Conservation (phyloP, 2,329 filamentous ascomycete species). For the Trichoderma aggressivum region DNA sequence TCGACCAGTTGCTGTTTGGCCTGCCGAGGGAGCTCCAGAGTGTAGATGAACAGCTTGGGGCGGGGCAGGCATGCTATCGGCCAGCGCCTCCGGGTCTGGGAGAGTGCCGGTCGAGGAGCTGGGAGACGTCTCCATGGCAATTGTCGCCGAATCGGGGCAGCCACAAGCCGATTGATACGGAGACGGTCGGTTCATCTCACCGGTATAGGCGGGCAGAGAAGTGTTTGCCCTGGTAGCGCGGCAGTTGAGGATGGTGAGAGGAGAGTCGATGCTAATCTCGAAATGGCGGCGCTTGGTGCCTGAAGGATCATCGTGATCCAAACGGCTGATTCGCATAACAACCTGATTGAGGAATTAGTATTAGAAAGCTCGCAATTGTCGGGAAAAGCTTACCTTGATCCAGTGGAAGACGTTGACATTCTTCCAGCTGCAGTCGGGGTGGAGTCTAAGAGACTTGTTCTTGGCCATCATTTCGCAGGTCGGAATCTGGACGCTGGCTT, state of each 20-base stretch:
- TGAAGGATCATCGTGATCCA: constrained; percentile 71
- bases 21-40: constrained; percentile 21
- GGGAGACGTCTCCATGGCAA: constrained; percentile 61
- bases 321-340: constrained; percentile 84
- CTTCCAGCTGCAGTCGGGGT: constrained; percentile 90
- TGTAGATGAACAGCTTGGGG: constrained; percentile 57
- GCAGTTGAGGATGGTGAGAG: constrained; percentile 89
- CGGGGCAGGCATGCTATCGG: constrained; percentile 39
- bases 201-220: constrained; percentile 72
- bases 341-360: constrained; percentile 52
- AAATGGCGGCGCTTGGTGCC: constrained; percentile 78
- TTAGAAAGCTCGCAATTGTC: neutral
- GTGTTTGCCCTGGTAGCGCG: constrained; percentile 91
- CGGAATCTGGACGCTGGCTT: constrained; percentile 88
- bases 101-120: constrained; percentile 57
- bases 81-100: constrained; percentile 36
- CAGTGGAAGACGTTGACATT: constrained; percentile 94
- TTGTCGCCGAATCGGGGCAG: constrained; percentile 51
- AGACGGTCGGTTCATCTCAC: constrained; percentile 48
- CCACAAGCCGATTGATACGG: constrained; percentile 47
- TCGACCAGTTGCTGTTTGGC: constrained; percentile 32
- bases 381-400: constrained; percentile 71
- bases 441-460: constrained; percentile 61
- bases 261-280: constrained; percentile 94
- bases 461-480: constrained; percentile 84